Percentiles rank a stretch among this genome's conserved stretches.
Conservation (phyloP, 257 asterid species). For the Thymus quinquecostatus region DNA sequence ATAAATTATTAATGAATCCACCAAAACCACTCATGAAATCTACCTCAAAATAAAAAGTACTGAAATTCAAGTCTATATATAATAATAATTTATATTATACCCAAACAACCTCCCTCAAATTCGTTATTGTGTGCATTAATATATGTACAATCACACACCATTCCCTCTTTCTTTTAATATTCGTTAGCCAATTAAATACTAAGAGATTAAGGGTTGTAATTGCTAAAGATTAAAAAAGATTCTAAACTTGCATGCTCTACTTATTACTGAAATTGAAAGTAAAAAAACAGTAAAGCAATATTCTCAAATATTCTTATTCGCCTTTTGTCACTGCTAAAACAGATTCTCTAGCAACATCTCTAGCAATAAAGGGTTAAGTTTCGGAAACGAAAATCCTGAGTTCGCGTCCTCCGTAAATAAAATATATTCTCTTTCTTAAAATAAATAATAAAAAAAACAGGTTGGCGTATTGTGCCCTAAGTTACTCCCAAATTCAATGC, state of each 20-base stretch:
- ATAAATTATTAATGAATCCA: not conserved
- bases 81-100: not conserved
- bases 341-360: slow-evolving; percentile 5
- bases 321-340: slow-evolving; percentile 11
- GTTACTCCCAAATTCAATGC: not conserved
- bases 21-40: not conserved
- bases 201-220: not conserved
- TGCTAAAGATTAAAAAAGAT: not conserved
- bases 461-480: slow-evolving; percentile 31
- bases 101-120: not conserved
- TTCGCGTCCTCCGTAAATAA: slow-evolving; percentile 2
- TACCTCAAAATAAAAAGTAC: not conserved
- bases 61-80: not conserved
- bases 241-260: not conserved
- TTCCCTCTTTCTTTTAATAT: not conserved
- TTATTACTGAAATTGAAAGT: not conserved
- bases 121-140: not conserved
- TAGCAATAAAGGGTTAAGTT: not conserved
- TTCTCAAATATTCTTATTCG: not conserved
- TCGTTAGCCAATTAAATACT: not conserved
- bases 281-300: not conserved
- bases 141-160: not conserved
- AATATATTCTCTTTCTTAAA: not conserved
- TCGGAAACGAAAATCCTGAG: not conserved
- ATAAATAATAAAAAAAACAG: slow-evolving; percentile 4